phyloP scores from a whole-genome alignment of 2,329 filamentous ascomycete genomes.

The Pezicula rhizophila region DNA sequence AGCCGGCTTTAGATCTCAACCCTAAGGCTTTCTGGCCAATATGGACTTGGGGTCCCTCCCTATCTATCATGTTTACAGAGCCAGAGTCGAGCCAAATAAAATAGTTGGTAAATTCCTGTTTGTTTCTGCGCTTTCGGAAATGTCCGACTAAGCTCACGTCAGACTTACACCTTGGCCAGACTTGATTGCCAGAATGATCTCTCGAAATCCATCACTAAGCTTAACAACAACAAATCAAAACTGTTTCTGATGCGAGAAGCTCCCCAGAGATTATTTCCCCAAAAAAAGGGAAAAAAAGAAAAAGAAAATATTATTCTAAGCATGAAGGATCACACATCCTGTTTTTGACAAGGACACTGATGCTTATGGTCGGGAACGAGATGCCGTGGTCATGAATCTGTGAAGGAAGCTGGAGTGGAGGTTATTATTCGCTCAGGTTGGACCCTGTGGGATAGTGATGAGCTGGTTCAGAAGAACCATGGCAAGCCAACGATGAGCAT shows the following conservation, averaged over 20 bases:
- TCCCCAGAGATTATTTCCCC: slow-evolving; percentile 64
- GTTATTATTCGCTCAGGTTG: slow-evolving; percentile 60
- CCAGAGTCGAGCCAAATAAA: slow-evolving; percentile 63
- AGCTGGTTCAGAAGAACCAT: slow-evolving; percentile 57
- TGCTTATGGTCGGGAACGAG: slow-evolving; percentile 60
- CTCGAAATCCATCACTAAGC: slow-evolving; percentile 56
- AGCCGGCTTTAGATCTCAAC: slow-evolving; percentile 64
- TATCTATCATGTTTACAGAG: slow-evolving; percentile 70
- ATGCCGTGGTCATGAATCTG: slow-evolving; percentile 53
- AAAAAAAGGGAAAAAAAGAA: too few relatives aligned
- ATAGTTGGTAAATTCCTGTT: slow-evolving; percentile 73
- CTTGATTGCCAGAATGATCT: slow-evolving; percentile 70
- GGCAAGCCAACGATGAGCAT: slow-evolving; percentile 73
- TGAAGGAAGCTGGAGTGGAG: slow-evolving; percentile 58
- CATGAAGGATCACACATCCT: slow-evolving; percentile 68
- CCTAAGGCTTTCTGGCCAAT: slow-evolving; percentile 66
- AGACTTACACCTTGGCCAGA: slow-evolving; percentile 27
- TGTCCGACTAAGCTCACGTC: not conserved
- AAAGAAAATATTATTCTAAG: slow-evolving; percentile 66
- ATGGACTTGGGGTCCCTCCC: slow-evolving; percentile 76
- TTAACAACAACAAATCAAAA: slow-evolving; percentile 70
- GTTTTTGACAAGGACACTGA: slow-evolving; percentile 79
- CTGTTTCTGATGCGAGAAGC: slow-evolving; percentile 68
- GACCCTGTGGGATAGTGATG: slow-evolving; percentile 69
- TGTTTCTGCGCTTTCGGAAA: slow-evolving; percentile 1